Base-by-base conservation (phyloP, 768 basidiomycete genomes). In the Lentinula raphanica region DNA sequence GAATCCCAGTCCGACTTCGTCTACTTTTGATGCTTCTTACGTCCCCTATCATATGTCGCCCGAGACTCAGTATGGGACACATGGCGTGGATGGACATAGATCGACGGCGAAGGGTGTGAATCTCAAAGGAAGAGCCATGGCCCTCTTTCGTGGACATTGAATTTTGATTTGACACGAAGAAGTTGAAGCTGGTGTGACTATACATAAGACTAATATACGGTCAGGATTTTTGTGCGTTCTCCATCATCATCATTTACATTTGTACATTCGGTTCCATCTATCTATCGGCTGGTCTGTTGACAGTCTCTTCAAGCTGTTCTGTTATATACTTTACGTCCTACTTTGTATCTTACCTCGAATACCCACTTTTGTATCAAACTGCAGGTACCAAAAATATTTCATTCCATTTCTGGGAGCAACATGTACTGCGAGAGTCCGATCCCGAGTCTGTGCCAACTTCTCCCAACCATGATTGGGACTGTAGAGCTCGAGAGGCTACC, bases 121-220 rank as follows among this genome's bases (percentile, higher is more conserved):
- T 19, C 27, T 53, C 32, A 53, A 39, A 21, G 50, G 42, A 17
- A 29, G 54, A 29, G 54, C 54, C 5, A 56, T n/a, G 54, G 54
- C 54, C 19, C 45, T 56, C 8, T 56, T 56, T 25, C 27, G 39
- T 45, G 44, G 54, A 32, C 54, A 46, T 40, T 56, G n/a, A 54
- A 3, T n/a, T n/a, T n/a, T n/a, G n/a, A n/a, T n/a, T n/a, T n/a
- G n/a, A n/a, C n/a, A n/a, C n/a, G n/a, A n/a, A n/a, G n/a, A n/a
- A n/a, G n/a, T n/a, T n/a, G n/a, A n/a, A n/a, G n/a, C n/a, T n/a
- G n/a, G n/a, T n/a, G n/a, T n/a, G n/a, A n/a, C n/a, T n/a, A n/a
- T n/a, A n/a, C n/a, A n/a, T n/a, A n/a, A n/a, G n/a, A n/a, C n/a
- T n/a, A n/a, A 49, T 28, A 28, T 17, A 49, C 5, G 19, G 13